Base-by-base conservation (phyloP, 2,329 filamentous ascomycete species). In the Fusarium coffeatum region DNA sequence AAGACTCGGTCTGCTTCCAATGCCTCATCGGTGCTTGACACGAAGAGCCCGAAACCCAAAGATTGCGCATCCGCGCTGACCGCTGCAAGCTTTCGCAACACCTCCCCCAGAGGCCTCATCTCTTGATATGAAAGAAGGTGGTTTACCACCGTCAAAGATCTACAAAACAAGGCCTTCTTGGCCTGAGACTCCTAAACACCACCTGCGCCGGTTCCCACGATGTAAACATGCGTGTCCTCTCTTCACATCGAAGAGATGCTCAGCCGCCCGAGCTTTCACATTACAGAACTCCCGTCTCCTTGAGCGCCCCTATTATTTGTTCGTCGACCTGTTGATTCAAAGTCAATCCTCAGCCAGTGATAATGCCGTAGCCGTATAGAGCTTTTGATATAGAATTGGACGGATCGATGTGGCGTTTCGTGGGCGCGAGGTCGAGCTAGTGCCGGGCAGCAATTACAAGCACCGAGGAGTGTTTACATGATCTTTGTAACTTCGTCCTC, bases 401-500 rank as follows among this genome's bases (percentile, higher is more conserved):
- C 59, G 68, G 45, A 20, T 74, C 69, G 66, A 50, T 74, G 55
- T 63, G 48, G 60, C 59, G 59, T 58, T 69, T 71, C 50, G 68
- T 50, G 18, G 41, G 28, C 34, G 66, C 55, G 58, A 47, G 58
- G 59, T 62, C 47, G 71, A 64, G 51, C 51, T 55, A 59, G 47
- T 64, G 55, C 59, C 50, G 65, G 57, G 62, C 62, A 74, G 66
- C 60, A 61, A 69, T 72, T 59, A 60, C 47, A 62, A 53, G 60
- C 51, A 49, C 42, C 58, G 51, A 55, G 47, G 47, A 61, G 47
- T 56, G 76, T 80, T 81, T 91, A 94, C 91, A 94, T 94, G 83
- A 97, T 93, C 84, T 93, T 95, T 76, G 92, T 94, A 81, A 94
- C 89, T 83, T 94, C 92, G 84, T 94, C 92, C 86, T 95, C 92